phyloP scores from a whole-genome alignment of 257 asterid genomes.

The Galeopsis tetrahit region DNA sequence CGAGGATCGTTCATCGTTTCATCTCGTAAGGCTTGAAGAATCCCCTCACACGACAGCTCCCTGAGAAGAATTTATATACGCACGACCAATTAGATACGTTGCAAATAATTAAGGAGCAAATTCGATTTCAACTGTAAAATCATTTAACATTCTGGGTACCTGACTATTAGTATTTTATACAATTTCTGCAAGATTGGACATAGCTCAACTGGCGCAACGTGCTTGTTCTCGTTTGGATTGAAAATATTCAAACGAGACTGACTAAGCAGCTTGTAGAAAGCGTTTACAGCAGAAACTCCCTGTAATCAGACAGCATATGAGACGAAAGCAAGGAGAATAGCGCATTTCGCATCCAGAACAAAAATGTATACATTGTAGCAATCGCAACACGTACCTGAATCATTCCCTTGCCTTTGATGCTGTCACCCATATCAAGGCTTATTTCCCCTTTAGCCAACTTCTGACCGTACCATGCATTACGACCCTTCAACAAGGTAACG shows the following conservation, averaged over 20 bases:
- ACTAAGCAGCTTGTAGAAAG: constrained; percentile 89
- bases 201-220: constrained; percentile 78
- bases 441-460: constrained; percentile 91
- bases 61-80: constrained; percentile 39
- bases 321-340: too few relatives aligned
- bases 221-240: constrained; percentile 66
- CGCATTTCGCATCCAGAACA: too few relatives aligned
- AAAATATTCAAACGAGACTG: constrained; percentile 63
- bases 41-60: constrained; percentile 64
- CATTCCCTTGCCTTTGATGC: constrained; percentile 96
- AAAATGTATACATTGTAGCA: neutral
- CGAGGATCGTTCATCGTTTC: constrained; percentile 93
- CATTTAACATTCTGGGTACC: constrained; percentile 33
- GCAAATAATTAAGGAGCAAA: neutral
- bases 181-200: constrained; percentile 87
- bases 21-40: constrained; percentile 86
- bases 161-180: constrained; percentile 68
- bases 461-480: constrained; percentile 94
- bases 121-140: neutral
- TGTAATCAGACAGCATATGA: constrained; percentile 34
- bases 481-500: constrained; percentile 92
- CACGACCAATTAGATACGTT: constrained; percentile 9
- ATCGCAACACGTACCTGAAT: constrained; percentile 66
- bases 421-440: constrained; percentile 93
- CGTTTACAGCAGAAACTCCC: constrained; percentile 97